Conservation (phyloP, 768 basidiomycete genomes). For the Pisolithus tinctorius region DNA sequence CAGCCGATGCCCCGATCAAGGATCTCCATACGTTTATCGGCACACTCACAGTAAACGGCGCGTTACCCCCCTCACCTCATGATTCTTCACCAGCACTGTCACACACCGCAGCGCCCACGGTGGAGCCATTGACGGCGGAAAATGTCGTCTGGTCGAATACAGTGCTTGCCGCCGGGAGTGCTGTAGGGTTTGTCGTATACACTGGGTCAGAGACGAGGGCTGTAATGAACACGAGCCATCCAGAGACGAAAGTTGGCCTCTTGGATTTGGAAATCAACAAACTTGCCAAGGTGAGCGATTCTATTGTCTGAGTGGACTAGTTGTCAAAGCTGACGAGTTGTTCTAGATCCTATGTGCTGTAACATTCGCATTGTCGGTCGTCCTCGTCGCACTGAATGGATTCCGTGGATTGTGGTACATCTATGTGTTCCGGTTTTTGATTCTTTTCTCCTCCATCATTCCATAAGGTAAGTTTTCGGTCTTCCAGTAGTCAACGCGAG, state of each 20-base stretch:
- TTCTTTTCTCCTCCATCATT: conserved; percentile 97
- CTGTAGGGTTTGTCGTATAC: conserved; percentile 89
- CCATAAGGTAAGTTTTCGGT: conserved; percentile 73
- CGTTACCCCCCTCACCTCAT: conserved; percentile 3
- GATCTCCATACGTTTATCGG: conserved; percentile 96
- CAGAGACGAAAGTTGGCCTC: conserved; percentile 88
- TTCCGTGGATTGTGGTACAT: conserved; percentile 95
- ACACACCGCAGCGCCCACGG: conserved; percentile 38
- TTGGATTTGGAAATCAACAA: conserved; percentile 93
- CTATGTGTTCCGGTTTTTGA: conserved; percentile 93
- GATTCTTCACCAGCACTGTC: conserved; percentile 15
- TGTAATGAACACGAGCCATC: conserved; percentile 98
- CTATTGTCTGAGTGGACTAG: not conserved
- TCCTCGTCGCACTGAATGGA: conserved; percentile 91
- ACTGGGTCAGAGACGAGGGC: conserved; percentile 94
- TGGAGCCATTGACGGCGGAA: conserved; percentile 89
- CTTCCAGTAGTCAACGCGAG: not conserved
- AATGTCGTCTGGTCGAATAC: conserved; percentile 98
- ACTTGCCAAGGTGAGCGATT: conserved; percentile 72
- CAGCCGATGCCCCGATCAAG: conserved; percentile 92
- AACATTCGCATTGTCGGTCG: conserved; percentile 85
- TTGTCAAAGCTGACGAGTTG: not conserved
- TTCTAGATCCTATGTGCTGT: conserved; percentile 86
- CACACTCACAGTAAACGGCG: conserved; percentile 69
- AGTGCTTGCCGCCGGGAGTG: conserved; percentile 90